Evolutionary conservation across 2,329 filamentous ascomycete genomes (phyloP).

Genomic region (Lachnellula cervina): DNA sequence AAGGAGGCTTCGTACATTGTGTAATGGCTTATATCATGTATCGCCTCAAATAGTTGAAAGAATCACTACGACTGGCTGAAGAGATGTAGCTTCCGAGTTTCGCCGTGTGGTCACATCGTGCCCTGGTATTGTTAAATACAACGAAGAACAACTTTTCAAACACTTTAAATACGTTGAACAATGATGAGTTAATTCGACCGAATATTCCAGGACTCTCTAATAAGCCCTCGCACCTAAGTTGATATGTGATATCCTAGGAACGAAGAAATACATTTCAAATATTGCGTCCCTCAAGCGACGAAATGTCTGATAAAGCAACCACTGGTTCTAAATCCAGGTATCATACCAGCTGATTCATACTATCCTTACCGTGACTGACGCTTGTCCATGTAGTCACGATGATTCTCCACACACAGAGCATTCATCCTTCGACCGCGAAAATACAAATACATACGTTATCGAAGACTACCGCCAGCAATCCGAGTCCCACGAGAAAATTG

Average conservation of each 20-base stretch:
- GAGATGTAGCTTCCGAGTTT: too few species aligned
- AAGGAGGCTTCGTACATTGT: background rate
- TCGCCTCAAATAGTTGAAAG: background rate
- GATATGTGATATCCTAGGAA: background rate
- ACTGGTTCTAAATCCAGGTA: background rate
- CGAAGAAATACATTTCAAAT: background rate
- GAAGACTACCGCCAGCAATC: background rate
- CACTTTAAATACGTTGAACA: background rate
- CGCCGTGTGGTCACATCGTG: too few species aligned
- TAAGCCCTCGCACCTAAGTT: background rate
- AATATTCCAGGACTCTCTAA: background rate
- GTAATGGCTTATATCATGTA: background rate
- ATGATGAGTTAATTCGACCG: background rate
- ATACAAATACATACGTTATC: background rate
- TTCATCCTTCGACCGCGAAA: background rate
- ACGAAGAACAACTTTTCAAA: background rate
- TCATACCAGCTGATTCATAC: background rate
- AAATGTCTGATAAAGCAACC: background rate
- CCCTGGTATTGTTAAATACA: background rate
- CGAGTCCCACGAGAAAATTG: conserved; percentile 1
- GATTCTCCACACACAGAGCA: background rate
- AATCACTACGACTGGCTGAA: background rate
- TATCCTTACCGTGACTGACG: background rate
- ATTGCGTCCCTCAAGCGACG: background rate
- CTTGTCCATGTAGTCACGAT: background rate